phyloP scores from a whole-genome alignment of 352 stramenopile genomes.

The Phytophthora meadii region DNA sequence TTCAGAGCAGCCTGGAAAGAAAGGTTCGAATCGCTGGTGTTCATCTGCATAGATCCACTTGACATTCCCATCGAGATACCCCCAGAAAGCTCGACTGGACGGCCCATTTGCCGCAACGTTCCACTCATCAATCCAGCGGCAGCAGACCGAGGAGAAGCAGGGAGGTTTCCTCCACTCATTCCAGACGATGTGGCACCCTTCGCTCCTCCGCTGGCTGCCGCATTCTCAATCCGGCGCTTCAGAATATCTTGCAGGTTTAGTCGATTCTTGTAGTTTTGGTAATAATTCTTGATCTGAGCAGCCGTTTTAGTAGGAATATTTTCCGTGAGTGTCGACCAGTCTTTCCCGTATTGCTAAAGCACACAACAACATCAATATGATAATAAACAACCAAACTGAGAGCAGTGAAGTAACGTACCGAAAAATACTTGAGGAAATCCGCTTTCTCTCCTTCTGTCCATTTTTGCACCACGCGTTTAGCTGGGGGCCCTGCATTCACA shows the following conservation, averaged over 20 bases:
- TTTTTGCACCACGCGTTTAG: conserved; percentile 89
- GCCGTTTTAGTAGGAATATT: conserved; percentile 91
- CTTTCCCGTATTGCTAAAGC: conserved; percentile 81
- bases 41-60: conserved; percentile 34
- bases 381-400: background rate
- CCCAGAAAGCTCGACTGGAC: conserved; percentile 23
- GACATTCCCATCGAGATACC: conserved; percentile 31
- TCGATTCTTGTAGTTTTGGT: conserved; percentile 94
- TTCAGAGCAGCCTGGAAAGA: conserved; percentile 47
- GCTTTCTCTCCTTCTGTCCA: conserved; percentile 91
- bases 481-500: conserved; percentile 31
- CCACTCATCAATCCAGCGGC: conserved; percentile 42
- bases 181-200: conserved; percentile 16
- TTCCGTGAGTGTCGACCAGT: conserved; percentile 88
- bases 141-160: conserved; percentile 42
- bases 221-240: conserved; percentile 76
- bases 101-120: conserved; percentile 35
- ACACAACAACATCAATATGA: conserved; percentile 18
- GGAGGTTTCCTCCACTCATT: conserved; percentile 16
- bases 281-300: conserved; percentile 94
- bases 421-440: conserved; percentile 90
- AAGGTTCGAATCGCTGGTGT: conserved; percentile 26
- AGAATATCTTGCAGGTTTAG: conserved; percentile 89
- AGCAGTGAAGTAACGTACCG: conserved; percentile 46
- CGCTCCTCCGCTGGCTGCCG: conserved; percentile 31